Evolutionary conservation across 2,329 filamentous ascomycete genomes (phyloP).

Genomic region (Cladophialophora exuberans): DNA sequence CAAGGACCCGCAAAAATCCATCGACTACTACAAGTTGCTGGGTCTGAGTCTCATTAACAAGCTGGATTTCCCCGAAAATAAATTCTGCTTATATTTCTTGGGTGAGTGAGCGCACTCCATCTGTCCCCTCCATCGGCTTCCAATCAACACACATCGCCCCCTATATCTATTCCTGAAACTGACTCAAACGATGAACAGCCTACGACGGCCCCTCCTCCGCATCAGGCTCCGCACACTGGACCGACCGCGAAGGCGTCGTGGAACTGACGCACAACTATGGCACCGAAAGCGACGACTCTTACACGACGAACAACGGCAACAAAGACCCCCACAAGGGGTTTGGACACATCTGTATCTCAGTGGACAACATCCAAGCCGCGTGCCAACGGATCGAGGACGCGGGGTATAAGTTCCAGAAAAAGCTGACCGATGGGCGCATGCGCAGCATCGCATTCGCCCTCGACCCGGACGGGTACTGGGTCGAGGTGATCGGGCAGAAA

Average conservation of each 20-base stretch:
- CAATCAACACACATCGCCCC: too few relatives aligned
- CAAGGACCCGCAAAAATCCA: conserved; percentile 67
- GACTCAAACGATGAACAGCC: too few relatives aligned
- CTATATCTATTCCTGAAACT: too few relatives aligned
- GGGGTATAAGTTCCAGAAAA: conserved; percentile 95
- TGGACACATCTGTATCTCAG: conserved; percentile 82
- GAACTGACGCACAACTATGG: conserved; percentile 87
- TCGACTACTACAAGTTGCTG: conserved; percentile 93
- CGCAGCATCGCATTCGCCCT: conserved; percentile 85
- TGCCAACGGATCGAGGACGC: conserved; percentile 88
- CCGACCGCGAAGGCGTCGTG: conserved; percentile 84
- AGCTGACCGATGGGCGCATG: conserved; percentile 85
- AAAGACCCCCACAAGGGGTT: conserved; percentile 82
- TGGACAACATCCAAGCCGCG: conserved; percentile 84
- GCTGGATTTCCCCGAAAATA: conserved; percentile 79
- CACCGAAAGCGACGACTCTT: conserved; percentile 81
- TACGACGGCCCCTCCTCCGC: conserved; percentile 77
- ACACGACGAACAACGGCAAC: conserved; percentile 85
- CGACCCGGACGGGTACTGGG: conserved; percentile 83
- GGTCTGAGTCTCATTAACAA: conserved; percentile 84
- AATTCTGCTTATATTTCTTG: conserved; percentile 95
- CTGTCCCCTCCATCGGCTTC: too few relatives aligned
- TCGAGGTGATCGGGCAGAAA: conserved; percentile 64
- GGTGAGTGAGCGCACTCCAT: too few relatives aligned
- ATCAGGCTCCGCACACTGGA: conserved; percentile 74